Evolutionary conservation across 2,329 filamentous ascomycete species (phyloP).

Genomic region (Chrysosporium queenslandicum): DNA sequence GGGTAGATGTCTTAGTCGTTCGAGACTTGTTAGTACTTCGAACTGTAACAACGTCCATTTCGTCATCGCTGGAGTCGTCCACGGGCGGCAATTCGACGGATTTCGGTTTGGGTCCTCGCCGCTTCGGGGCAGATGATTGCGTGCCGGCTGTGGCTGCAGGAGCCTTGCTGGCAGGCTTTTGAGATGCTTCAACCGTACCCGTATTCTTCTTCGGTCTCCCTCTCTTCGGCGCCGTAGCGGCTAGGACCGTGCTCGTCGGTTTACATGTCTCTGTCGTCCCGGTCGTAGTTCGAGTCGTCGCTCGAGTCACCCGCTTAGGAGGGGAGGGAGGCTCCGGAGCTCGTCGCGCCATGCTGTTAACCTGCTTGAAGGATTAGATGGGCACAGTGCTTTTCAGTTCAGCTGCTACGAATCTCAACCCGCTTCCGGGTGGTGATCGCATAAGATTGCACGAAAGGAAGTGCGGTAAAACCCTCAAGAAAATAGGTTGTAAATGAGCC

Average conservation of each 20-base stretch:
- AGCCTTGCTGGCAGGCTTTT: background rate
- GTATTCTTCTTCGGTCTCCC: slow-evolving; percentile 16
- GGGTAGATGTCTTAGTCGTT: slow-evolving; percentile 1
- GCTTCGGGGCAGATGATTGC: slow-evolving; percentile 2
- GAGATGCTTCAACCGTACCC: background rate
- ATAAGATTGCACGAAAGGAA: no score
- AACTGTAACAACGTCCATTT: slow-evolving; percentile 18
- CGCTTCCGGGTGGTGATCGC: no score
- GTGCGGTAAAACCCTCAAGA: no score
- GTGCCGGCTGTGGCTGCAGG: background rate
- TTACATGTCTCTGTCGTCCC: background rate
- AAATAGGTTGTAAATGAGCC: no score
- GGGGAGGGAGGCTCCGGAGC: slow-evolving; percentile 12
- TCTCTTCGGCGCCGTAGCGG: slow-evolving; percentile 7
- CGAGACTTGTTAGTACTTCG: background rate
- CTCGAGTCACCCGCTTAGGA: slow-evolving; percentile 17
- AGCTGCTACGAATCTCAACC: no score
- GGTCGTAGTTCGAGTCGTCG: slow-evolving; percentile 12
- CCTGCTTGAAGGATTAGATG: background rate
- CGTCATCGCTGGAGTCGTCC: slow-evolving; percentile 17
- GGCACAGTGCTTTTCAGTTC: no score
- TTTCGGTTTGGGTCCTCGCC: slow-evolving; percentile 9
- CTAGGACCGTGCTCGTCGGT: background rate
- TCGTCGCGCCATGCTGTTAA: slow-evolving; percentile 13
- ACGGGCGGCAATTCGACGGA: background rate